phyloP scores from a whole-genome alignment of 73 alveolate genomes.

The Paramecium sexaurelia region DNA sequence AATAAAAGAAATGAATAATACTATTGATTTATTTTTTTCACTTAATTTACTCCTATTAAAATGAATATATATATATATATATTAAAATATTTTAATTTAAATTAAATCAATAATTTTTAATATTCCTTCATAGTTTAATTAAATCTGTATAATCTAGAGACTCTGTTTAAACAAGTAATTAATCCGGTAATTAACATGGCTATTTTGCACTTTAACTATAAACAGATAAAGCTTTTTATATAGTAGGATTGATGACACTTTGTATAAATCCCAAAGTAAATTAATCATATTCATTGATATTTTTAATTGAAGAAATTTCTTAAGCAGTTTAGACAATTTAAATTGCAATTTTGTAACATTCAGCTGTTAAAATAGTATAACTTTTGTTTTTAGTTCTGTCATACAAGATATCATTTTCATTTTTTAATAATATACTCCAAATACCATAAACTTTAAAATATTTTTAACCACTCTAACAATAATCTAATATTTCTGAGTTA shows the following conservation, averaged over 20 bases:
- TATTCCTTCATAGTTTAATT: neutral
- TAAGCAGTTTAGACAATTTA: neutral
- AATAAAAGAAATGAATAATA: neutral
- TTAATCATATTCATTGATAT: neutral
- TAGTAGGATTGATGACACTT: neutral
- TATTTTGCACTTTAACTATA: neutral
- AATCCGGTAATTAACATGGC: neutral
- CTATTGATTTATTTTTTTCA: neutral
- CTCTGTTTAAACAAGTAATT: neutral
- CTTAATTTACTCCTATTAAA: neutral
- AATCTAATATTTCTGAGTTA: conserved; percentile 5
- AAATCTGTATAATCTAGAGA: neutral
- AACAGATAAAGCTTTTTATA: neutral
- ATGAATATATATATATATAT: no score
- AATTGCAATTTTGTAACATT: neutral
- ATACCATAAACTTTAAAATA: conserved; percentile 29
- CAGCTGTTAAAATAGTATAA: neutral
- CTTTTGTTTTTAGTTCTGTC: neutral
- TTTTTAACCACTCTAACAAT: neutral
- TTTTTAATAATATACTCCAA: neutral
- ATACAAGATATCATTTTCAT: neutral
- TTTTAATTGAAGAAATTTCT: neutral
- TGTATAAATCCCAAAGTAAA: neutral
- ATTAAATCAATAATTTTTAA: neutral
- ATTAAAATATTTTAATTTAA: no score